Conservation (phyloP, 257 asterid genomes). For the Coffea canephora region DNA sequence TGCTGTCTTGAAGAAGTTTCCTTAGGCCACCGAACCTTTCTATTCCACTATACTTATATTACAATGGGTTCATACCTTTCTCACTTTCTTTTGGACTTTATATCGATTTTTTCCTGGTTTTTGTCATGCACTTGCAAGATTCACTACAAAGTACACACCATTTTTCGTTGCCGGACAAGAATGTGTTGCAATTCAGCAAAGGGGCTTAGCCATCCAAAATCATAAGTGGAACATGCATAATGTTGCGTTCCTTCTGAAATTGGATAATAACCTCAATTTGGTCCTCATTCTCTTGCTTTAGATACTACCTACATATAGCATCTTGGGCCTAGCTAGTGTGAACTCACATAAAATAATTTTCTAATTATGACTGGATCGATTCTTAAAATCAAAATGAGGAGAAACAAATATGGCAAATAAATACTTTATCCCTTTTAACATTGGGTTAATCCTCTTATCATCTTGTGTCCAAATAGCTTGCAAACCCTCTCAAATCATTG, state of each 20-base stretch:
- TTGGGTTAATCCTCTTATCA: background rate
- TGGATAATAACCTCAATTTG: constrained; percentile 1
- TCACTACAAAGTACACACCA: background rate
- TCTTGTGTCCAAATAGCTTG: background rate
- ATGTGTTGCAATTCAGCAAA: background rate
- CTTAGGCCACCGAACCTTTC: constrained; percentile 18
- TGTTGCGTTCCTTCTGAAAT: background rate
- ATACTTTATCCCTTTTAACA: background rate
- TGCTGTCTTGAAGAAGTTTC: constrained; percentile 6
- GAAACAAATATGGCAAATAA: background rate
- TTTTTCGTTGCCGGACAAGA: background rate
- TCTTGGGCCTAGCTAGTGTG: background rate
- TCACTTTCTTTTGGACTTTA: background rate
- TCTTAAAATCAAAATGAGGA: background rate
- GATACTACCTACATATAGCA: background rate
- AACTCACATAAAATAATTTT: background rate
- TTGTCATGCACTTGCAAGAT: background rate
- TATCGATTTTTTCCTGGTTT: background rate
- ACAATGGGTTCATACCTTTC: background rate
- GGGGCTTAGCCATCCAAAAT: background rate
- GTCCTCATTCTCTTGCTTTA: background rate
- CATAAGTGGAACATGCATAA: background rate
- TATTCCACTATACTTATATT: constrained; percentile 19
- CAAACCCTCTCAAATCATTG: background rate
- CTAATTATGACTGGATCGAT: background rate